Base-by-base conservation (phyloP, 1,284 basidiomycete species). In the Cutaneotrichosporon cyanovorans region DNA sequence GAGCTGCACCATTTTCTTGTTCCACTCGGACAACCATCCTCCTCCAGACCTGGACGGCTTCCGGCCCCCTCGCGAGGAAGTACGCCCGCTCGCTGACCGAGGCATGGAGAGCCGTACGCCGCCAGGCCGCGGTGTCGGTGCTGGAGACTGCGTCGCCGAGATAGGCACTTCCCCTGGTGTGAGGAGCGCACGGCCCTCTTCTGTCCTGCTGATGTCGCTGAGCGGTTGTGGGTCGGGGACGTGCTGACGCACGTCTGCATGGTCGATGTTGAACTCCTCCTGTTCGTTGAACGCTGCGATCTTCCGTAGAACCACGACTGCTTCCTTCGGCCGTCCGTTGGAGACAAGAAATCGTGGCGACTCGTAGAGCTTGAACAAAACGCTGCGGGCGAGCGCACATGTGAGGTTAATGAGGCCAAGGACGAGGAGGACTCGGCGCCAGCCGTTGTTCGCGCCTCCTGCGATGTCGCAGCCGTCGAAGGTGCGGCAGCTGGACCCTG, bases 341-440 rank as follows among this genome's bases (percentile, higher is more conserved):
- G 88, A 81, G 11, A 91, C 87, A 45, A 96, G 82, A 61, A 83
- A 93, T 30, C 89, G 81, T 9, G 93, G 91, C 0, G 89, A 93
- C 71, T 98, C 93, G 65, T 93, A 83, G 15, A 98, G 74, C 9
- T 81, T 80, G 76, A 97, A 95, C 67, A 96, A 83, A 9, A 87
- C 74, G 53, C 93, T 86, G 15, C 92, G 84, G 3, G 82, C 82
- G 19, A 86, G 64, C 62, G 91, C 90, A 82, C 96, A 93, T 2
- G 76, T 68, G 14, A 92, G 73, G 14, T 91, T 96, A 39, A 86
- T 78, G 10, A 83, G 61, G 15, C 83, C 86, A 9, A 93, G 77
- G 19, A 76, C 73, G 34, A 80, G 75, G 9, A 96, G 77, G 43
- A 93, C 77, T 52, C 84, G 84, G 63, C 85, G 80, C 91, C 91